Evolutionary conservation across 2,329 filamentous ascomycete genomes (phyloP).

Genomic region (Monosporascus sp.): DNA sequence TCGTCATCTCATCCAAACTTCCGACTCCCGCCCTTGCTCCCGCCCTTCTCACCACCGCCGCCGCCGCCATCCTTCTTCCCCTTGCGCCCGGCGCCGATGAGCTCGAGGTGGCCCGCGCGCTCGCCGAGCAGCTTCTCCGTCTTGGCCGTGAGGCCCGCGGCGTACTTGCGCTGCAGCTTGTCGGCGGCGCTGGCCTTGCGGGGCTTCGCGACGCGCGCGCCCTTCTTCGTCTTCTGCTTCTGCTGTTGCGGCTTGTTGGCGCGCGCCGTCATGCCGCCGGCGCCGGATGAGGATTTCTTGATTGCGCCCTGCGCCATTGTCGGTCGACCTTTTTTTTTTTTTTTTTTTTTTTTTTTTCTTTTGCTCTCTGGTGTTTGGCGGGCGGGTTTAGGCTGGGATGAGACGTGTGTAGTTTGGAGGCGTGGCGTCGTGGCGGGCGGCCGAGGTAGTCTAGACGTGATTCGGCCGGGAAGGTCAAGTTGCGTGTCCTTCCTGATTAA

Average conservation of each 20-base stretch:
- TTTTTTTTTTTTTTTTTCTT: neutral
- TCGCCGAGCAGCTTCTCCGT: conserved; percentile 55
- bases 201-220: conserved; percentile 24
- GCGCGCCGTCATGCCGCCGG: conserved; percentile 35
- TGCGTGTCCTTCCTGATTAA: no score
- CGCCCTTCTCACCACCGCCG: conserved; percentile 12
- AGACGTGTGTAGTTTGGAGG: neutral
- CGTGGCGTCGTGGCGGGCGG: no score
- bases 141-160: conserved; percentile 46
- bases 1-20: conserved; percentile 45
- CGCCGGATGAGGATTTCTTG: conserved; percentile 39
- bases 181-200: conserved; percentile 34
- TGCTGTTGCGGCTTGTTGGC: conserved; percentile 43
- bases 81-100: conserved; percentile 44
- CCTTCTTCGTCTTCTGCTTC: conserved; percentile 31
- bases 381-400: neutral
- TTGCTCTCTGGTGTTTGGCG: neutral
- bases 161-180: conserved; percentile 50
- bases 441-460: no score
- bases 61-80: conserved; percentile 23
- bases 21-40: conserved; percentile 41
- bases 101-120: conserved; percentile 53
- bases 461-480: no score
- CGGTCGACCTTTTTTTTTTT: neutral
- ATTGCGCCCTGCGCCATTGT: conserved; percentile 50